Base-by-base conservation (phyloP, 352 stramenopile genomes). In the Phytophthora multivora region DNA sequence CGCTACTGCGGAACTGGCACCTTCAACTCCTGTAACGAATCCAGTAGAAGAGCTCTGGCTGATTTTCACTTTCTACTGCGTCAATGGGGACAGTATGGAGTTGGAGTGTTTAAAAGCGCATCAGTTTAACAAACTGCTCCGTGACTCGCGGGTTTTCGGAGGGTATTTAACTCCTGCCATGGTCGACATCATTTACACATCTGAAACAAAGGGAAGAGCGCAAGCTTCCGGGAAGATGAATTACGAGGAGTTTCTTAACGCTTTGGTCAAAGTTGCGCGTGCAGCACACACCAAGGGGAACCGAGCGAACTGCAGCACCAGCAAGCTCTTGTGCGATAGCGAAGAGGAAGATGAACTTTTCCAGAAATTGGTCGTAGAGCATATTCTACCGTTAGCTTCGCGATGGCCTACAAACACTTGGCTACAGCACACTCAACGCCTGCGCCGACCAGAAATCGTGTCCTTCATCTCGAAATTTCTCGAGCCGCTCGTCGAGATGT, bases 61-160 rank as follows among this genome's bases (percentile, higher is more conserved):
- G 38, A 82, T 93, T 21, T 93, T 91, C 38, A 90, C 83, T 7
- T 91, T 84, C 66, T 93, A 93, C 59, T 93, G 85, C 35, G 77
- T 91, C 12, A 86, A 87, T 30, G 85, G 85, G 23, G 85, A 91
- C 51, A 83, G 77, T 26, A 79, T 89, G 30, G 81, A 93, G 36
- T 55, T 93, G 3, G 81, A 90, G 39, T 84, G 63, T 26, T 84
- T 93, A 41, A 83, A 76, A 42, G 75, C 79, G 5, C 82, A 91
- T 46, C 85, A 93, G 55, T 93, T 91, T 58, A 87, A 84, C 63
- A 80, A 78, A 26, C 60, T 91, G 1, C 47, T 93, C 19, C 81
- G 80, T 1, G 85, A 93, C 53, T 76, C 79, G 3, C 62, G 70
- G 5, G 65, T 93, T 3, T 82, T 91, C 13, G 67, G 66, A 12